Base-by-base conservation (phyloP, 179 eudicot genomes). In the Carnegiea gigantea region DNA sequence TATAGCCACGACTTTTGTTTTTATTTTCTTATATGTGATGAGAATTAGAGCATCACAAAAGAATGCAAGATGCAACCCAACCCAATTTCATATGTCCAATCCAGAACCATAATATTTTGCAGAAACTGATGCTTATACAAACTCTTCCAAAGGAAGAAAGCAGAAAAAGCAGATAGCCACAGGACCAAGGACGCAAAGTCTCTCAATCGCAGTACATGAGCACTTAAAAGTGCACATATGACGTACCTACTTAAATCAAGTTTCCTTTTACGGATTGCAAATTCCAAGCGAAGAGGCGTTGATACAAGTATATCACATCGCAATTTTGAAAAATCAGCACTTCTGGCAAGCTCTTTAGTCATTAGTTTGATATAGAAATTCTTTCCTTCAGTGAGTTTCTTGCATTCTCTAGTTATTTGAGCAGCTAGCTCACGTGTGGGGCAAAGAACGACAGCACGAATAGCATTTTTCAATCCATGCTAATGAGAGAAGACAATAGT, bases 371-470 rank as follows among this genome's bases (percentile, higher is more conserved):
- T 89, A 83, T 86, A 81, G 77, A 94, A 94, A 73, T 91, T 96
- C 88, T 89, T 96, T 53, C 99, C 96, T 85, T 87, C 89, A 13
- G 93, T 91, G 82, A 96, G 80, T 84, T 89, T 94, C 86, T 92
- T 96, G 93, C 98, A 92, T 86, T 96, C 98, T 86, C 99, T 89
- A 51, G 90, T 85, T 14, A 97, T 94, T 80, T 96, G 99, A 77
- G 99, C 95, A 80, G 99, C 99, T 85, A 96, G 84, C 81, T 96
- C 99, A 80, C 98, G 91, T 6, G 98, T 94, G 80, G 98, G 99
- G 87, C 93, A 91, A 84, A 95, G 82, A 81, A 95, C 88, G 68
- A 95, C 93, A 76, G 97, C 98, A 23, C 97, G 93, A 75, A 95
- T 86, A 67, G 95, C 93, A 68, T 88, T 92, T 74, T 88, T 91